Conservation (phyloP, 2,329 filamentous ascomycete species). For the Pseudogymnoascus destructans region DNA sequence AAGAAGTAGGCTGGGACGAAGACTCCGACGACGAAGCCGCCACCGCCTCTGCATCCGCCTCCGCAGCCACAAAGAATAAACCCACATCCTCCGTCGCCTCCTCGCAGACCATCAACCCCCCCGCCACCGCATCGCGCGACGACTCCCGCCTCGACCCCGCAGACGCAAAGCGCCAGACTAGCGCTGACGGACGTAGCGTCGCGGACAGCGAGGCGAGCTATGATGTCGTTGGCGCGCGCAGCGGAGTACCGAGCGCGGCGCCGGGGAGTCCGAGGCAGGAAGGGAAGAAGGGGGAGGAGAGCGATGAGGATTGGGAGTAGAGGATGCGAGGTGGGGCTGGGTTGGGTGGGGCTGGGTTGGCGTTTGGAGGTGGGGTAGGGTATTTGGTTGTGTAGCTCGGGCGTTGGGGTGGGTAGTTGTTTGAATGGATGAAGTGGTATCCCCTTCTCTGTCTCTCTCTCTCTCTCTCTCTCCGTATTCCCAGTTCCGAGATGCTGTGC, state of each 20-base stretch:
- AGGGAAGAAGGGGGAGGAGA: constrained; percentile 42
- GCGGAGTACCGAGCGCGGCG: constrained; percentile 64
- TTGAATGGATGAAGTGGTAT: not conserved
- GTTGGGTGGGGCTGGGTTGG: constrained; percentile 10
- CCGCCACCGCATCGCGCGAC: constrained; percentile 27
- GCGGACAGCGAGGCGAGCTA: constrained; percentile 93
- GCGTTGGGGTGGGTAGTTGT: not conserved
- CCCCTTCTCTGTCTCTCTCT: too few species aligned
- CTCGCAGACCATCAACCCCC: constrained; percentile 47
- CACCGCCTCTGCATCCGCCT: constrained; percentile 22
- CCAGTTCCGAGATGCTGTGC: too few species aligned
- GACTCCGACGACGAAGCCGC: constrained; percentile 56
- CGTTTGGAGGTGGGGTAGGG: not conserved
- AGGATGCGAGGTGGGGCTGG: too few species aligned
- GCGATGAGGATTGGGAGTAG: constrained; percentile 67
- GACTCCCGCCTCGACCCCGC: constrained; percentile 41
- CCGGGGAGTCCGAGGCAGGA: constrained; percentile 50
- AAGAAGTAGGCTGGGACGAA: constrained; percentile 54
- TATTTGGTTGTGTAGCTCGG: not conserved
- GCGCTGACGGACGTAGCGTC: constrained; percentile 80
- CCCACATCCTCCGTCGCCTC: constrained; percentile 39
- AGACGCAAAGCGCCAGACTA: constrained; percentile 53
- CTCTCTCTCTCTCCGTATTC: too few species aligned
- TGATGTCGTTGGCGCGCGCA: constrained; percentile 72
- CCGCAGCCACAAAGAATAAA: constrained; percentile 28